Percentiles rank a stretch among this genome's conserved stretches.
Conservation (phyloP, 2,329 filamentous ascomycete species). For the Fusarium keratoplasticum region DNA sequence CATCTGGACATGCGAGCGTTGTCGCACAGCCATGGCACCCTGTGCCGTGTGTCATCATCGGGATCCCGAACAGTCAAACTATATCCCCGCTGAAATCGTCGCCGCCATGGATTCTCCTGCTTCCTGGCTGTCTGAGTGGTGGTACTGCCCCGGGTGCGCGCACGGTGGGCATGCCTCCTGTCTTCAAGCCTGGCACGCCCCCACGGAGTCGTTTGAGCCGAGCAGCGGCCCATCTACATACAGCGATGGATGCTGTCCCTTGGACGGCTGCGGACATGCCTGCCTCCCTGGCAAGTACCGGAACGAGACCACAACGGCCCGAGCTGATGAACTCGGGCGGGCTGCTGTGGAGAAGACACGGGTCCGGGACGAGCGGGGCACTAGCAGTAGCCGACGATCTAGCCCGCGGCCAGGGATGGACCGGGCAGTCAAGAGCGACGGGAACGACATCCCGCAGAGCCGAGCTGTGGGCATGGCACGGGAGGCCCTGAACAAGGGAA, state of each 20-base stretch:
- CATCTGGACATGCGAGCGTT: constrained; percentile 71
- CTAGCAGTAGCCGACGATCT: constrained; percentile 43
- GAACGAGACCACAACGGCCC: constrained; percentile 57
- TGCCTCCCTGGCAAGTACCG: constrained; percentile 70
- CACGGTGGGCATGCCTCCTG: constrained; percentile 73
- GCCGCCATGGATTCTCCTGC: constrained; percentile 41
- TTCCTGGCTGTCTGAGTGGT: constrained; percentile 62
- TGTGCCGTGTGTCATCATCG: constrained; percentile 71
- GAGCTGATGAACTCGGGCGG: constrained; percentile 65
- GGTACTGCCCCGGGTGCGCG: constrained; percentile 71
- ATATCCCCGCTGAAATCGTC: constrained; percentile 48
- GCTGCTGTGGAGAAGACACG: constrained; percentile 56
- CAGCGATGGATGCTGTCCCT: constrained; percentile 70
- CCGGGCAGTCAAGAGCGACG: constrained; percentile 56
- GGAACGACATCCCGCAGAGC: constrained; percentile 68
- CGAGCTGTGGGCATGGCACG: constrained; percentile 70
- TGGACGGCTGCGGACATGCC: constrained; percentile 74
- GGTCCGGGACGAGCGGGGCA: constrained; percentile 40
- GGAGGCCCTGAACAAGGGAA: constrained; percentile 58
- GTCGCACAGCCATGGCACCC: constrained; percentile 62
- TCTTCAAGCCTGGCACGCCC: constrained; percentile 68
- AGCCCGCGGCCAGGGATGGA: constrained; percentile 44
- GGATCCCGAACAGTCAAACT: constrained; percentile 58
- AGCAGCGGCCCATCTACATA: constrained; percentile 43
- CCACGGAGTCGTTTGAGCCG: constrained; percentile 37